Evolutionary conservation across 495 filamentous ascomycete species (phyloP), one percentile per base, ranked within the genome.

Genomic region (Symbiotaphrina buchneri): DNA sequence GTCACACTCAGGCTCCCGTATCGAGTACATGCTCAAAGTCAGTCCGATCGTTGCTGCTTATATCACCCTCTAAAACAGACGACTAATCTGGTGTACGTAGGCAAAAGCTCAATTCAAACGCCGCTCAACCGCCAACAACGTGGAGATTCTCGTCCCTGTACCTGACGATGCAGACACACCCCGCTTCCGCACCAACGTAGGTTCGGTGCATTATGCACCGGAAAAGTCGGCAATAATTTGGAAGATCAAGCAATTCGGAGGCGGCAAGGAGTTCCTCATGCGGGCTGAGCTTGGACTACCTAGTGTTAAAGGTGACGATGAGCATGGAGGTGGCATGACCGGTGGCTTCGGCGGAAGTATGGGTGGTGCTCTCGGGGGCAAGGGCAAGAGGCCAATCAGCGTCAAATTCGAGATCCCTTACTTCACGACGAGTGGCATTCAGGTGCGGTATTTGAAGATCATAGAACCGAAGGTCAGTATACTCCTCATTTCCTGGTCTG

Each of bases 371-470:
- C 40, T 56, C 49, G 35, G 67, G 65, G 75, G 72, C 20, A 92
- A 94, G 56, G 71, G 80, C 17, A 95, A 95, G 62, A 59, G 87
- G 36, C 90, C 90, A 2, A 95, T 95, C 46, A 83, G 75, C 48
- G 87, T 99, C 56, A 99, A 95, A 55, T 99, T 95, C 51, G 90
- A 99, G 61, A 95, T 95, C 49, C 90, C 90, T 18, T 99, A 99
- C 52, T 99, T 99, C 49, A 99, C 87, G 5, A 99, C 87, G 3
- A 87, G 77, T 51, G 87, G 87, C 20, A 99, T 99, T 45, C 87
- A 95, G 51, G 90, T 95, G 39, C 71, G 87, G 35, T 99, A 99
- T 48, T 51, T 99, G 54, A 99, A 99, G 67, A 99, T 99, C 43
- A 95, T 90, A 35, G 87, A 99, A 54, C 90, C 87, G 4, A 99